Conservation (phyloP, 768 basidiomycete species). For the Kondoa subrosea region DNA sequence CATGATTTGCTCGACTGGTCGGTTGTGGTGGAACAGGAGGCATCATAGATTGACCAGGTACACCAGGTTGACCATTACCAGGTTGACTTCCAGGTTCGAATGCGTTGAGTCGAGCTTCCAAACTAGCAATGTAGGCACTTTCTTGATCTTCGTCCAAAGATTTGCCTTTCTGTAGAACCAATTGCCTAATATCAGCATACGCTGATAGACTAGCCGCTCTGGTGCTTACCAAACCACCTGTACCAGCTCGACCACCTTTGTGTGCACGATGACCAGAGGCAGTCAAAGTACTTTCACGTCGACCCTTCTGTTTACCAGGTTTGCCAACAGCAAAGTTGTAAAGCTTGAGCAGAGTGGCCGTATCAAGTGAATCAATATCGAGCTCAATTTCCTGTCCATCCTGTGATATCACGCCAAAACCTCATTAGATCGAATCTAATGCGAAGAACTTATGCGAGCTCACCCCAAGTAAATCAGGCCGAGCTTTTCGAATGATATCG, state of each 20-base stretch:
- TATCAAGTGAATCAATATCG: slow-evolving; percentile 82
- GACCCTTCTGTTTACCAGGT: slow-evolving; percentile 25
- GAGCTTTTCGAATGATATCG: slow-evolving; percentile 82
- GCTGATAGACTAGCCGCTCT: neutral
- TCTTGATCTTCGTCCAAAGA: slow-evolving; percentile 88
- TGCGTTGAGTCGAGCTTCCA: slow-evolving; percentile 71
- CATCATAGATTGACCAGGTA: too few species aligned
- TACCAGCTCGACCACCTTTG: slow-evolving; percentile 33
- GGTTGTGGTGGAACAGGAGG: too few species aligned
- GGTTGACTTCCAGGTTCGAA: slow-evolving; percentile 43
- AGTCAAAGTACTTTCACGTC: slow-evolving; percentile 14
- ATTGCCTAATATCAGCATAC: neutral
- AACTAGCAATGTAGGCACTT: slow-evolving; percentile 76
- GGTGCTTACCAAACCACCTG: slow-evolving; percentile 47
- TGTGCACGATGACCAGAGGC: slow-evolving; percentile 16
- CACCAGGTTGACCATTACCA: neutral
- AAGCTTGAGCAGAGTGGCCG: slow-evolving; percentile 69
- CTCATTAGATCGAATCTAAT: slow-evolving; percentile 5
- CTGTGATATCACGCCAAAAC: too few species aligned
- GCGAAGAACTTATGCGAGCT: slow-evolving; percentile 32
- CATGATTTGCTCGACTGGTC: too few species aligned
- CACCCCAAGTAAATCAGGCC: slow-evolving; percentile 84
- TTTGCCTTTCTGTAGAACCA: slow-evolving; percentile 54
- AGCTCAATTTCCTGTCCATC: slow-evolving; percentile 80
- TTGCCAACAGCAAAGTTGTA: slow-evolving; percentile 71